Conservation (phyloP, 1,139 yeast genomes). For the Yamadazyma sp. region DNA sequence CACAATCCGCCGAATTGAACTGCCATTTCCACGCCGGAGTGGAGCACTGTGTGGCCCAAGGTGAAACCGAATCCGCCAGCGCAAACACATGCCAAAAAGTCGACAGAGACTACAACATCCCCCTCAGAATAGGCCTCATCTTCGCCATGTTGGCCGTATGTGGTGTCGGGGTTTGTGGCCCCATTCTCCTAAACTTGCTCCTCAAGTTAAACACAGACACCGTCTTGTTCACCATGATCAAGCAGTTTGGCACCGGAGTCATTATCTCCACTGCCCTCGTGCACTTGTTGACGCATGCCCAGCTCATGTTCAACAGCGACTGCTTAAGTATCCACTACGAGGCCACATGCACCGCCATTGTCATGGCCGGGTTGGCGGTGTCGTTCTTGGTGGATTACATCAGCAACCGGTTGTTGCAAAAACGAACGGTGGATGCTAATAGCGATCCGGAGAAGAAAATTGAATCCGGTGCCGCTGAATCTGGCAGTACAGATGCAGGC, state of each 20-base stretch:
- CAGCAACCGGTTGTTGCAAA: constrained; percentile 11
- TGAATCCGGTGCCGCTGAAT: neutral
- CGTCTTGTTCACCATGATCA: constrained; percentile 15
- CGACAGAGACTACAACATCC: constrained; percentile 28
- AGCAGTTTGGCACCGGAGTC: constrained; percentile 30
- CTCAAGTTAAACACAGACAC: constrained; percentile 23
- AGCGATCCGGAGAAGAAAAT: constrained; percentile 3
- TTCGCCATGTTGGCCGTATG: constrained; percentile 32
- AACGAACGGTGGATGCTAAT: neutral
- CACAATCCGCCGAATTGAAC: constrained; percentile 15
- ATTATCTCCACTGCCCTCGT: constrained; percentile 28
- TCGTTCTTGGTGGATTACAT: constrained; percentile 31
- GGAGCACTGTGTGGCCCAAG: constrained; percentile 30
- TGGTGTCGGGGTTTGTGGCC: constrained; percentile 29
- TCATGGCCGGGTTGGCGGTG: constrained; percentile 32
- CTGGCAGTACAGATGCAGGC: too few species aligned
- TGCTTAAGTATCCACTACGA: constrained; percentile 27
- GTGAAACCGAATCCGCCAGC: constrained; percentile 5
- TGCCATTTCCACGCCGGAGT: constrained; percentile 44
- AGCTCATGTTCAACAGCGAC: constrained; percentile 25
- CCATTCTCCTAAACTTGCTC: constrained; percentile 19
- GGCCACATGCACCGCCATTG: constrained; percentile 30
- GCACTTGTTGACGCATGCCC: constrained; percentile 20
- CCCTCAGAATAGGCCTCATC: constrained; percentile 27
- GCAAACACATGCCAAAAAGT: constrained; percentile 15